Evolutionary conservation across 306 rosid genomes (phyloP).

Genomic region (Dalbergia oliveri): DNA sequence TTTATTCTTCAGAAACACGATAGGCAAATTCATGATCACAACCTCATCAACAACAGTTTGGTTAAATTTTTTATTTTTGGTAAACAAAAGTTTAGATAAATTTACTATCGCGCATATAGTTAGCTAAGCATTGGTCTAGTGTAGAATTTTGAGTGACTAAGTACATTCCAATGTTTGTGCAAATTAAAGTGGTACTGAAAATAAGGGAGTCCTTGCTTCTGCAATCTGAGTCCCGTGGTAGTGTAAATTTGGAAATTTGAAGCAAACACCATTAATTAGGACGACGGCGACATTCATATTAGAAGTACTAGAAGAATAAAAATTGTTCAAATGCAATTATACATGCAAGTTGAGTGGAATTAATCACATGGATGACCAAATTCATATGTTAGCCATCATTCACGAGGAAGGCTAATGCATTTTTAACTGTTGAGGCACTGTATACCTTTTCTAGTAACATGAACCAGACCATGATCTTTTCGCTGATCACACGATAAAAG

Average conservation of each 20-base stretch:
- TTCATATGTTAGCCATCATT: neutral
- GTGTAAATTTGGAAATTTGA: conserved; percentile 12
- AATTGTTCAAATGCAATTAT: neutral
- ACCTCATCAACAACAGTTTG: too few relatives aligned
- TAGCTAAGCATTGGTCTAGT: too few relatives aligned
- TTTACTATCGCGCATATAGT: too few relatives aligned
- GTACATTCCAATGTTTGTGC: neutral
- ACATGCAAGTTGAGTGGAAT: neutral
- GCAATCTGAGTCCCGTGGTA: neutral
- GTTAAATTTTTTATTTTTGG: too few relatives aligned
- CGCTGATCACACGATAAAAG: neutral
- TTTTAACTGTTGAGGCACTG: conserved; percentile 28
- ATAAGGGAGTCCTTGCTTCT: neutral
- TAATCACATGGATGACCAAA: neutral
- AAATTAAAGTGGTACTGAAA: neutral
- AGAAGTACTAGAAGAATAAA: neutral
- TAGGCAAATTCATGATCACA: neutral
- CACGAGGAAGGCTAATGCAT: conserved; percentile 3
- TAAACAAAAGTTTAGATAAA: too few relatives aligned
- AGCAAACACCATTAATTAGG: conserved; percentile 17
- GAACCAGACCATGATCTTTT: neutral
- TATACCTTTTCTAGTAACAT: conserved; percentile 18
- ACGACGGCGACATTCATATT: conserved; percentile 23
- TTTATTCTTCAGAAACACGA: neutral
- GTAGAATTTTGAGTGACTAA: too few relatives aligned